Conservation (phyloP, 2,329 filamentous ascomycete genomes). For the Colletotrichum liriopes region DNA sequence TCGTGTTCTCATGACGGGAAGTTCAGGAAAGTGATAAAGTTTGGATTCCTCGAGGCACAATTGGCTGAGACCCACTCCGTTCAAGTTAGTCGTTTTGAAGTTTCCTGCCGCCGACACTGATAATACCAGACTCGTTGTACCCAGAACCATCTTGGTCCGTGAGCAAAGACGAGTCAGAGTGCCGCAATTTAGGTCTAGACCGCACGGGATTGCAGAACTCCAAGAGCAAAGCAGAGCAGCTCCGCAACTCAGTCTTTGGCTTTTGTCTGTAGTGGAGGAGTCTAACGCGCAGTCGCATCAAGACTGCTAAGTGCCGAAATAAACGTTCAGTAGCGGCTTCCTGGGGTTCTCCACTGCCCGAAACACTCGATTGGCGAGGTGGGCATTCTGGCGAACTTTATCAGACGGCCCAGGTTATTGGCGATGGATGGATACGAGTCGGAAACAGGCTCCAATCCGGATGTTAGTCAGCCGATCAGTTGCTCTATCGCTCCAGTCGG, state of each 20-base stretch:
- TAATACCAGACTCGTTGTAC: neutral
- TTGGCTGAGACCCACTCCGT: too few relatives aligned
- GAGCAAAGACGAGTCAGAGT: neutral
- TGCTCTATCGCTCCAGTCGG: conserved; percentile 18
- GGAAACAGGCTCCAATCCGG: neutral
- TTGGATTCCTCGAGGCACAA: neutral
- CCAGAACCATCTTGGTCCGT: neutral
- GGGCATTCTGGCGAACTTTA: conserved; percentile 22
- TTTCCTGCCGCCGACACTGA: too few relatives aligned
- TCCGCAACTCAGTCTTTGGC: conserved; percentile 11
- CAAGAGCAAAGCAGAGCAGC: neutral
- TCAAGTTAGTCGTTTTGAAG: neutral
- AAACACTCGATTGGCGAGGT: neutral
- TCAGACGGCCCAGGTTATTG: neutral
- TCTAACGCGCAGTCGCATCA: conserved; percentile 1
- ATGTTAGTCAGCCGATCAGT: conserved; percentile 31
- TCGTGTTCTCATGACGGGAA: neutral
- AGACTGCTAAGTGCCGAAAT: conserved; percentile 1
- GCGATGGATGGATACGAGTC: neutral
- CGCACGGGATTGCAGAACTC: neutral
- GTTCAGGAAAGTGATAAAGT: neutral
- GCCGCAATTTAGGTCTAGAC: neutral
- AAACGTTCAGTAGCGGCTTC: conserved; percentile 4
- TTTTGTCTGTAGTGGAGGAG: conserved; percentile 20
- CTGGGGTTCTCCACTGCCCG: neutral